phyloP scores from a whole-genome alignment of 805 yeast genomes.

The Zygosaccharomyces siamensis region DNA sequence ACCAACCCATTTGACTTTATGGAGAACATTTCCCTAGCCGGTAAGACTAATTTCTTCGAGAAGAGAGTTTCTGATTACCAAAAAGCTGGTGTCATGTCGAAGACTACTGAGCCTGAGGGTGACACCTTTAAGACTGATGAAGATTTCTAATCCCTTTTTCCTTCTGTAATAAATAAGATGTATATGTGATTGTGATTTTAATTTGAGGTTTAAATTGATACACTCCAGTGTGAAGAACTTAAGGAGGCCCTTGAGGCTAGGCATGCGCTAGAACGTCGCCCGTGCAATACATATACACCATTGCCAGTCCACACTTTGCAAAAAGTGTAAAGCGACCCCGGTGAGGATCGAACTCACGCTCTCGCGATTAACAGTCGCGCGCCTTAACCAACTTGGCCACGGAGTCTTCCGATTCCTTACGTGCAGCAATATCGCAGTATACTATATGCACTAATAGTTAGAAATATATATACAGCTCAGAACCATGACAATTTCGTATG shows the following conservation, averaged over 20 bases:
- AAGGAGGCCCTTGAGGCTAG: no score
- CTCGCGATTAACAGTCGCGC: slow-evolving; percentile 63
- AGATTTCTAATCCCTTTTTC: slow-evolving; percentile 58
- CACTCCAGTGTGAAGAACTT: no score
- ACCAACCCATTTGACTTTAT: slow-evolving; percentile 96
- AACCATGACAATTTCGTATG: no score
- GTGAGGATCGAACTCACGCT: slow-evolving; percentile 59
- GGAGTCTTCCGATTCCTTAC: slow-evolving; percentile 37
- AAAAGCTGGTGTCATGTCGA: slow-evolving; percentile 98
- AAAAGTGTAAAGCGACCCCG: slow-evolving; percentile 41
- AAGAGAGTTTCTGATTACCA: slow-evolving; percentile 98
- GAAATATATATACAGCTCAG: no score
- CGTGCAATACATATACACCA: no score
- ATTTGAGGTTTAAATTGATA: not conserved
- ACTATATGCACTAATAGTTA: no score
- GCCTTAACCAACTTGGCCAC: slow-evolving; percentile 60
- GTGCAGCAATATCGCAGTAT: no score
- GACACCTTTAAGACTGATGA: slow-evolving; percentile 81
- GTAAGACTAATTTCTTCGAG: slow-evolving; percentile 98
- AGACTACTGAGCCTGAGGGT: slow-evolving; percentile 44
- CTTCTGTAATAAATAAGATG: not conserved
- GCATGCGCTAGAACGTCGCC: no score
- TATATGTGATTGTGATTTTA: slow-evolving; percentile 3
- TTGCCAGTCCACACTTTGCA: no score
- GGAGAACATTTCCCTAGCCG: slow-evolving; percentile 98